phyloP scores from a whole-genome alignment of 805 yeast genomes.

The Dipodascus albidus region DNA sequence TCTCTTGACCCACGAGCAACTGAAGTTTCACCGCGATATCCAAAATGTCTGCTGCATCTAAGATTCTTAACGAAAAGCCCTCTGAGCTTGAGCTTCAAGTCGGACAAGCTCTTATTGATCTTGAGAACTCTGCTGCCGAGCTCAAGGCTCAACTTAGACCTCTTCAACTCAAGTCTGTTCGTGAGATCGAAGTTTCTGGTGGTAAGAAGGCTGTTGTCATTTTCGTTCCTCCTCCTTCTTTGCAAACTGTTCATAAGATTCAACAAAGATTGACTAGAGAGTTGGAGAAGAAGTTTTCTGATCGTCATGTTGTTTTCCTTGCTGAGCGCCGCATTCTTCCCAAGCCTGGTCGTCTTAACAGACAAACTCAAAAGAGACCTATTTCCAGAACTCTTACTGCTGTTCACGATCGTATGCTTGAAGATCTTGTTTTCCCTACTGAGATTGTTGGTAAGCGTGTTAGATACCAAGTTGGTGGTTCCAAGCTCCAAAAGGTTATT shows the following conservation, averaged over 20 bases:
- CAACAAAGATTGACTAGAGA: conserved; percentile 92
- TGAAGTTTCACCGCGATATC: not conserved
- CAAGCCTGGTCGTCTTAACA: conserved; percentile 92
- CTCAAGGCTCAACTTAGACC: conserved; percentile 97
- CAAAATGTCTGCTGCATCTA: conserved; percentile 90
- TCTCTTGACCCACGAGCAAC: not conserved
- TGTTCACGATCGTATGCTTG: conserved; percentile 97
- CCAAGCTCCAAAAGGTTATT: conserved; percentile 94
- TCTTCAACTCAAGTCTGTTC: conserved; percentile 96
- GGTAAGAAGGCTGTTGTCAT: conserved; percentile 98
- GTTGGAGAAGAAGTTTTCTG: conserved; percentile 99
- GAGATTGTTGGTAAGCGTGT: conserved; percentile 99
- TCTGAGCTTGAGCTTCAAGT: conserved; percentile 98
- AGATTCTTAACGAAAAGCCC: conserved; percentile 91
- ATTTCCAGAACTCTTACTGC: conserved; percentile 98
- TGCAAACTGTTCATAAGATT: conserved; percentile 97
- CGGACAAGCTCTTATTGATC: conserved; percentile 96
- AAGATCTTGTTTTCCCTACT: conserved; percentile 99
- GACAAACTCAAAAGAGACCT: conserved; percentile 97
- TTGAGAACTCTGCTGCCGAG: conserved; percentile 88
- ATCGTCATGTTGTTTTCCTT: conserved; percentile 97
- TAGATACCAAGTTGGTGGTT: conserved; percentile 98
- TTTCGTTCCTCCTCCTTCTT: conserved; percentile 96
- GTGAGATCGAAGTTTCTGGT: conserved; percentile 95
- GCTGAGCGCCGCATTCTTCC: conserved; percentile 99